Percentiles rank a stretch among this genome's conserved stretches.
Evolutionary conservation across 2,329 filamentous ascomycete species (phyloP).

Genomic region (Colletotrichum gigasporum): DNA sequence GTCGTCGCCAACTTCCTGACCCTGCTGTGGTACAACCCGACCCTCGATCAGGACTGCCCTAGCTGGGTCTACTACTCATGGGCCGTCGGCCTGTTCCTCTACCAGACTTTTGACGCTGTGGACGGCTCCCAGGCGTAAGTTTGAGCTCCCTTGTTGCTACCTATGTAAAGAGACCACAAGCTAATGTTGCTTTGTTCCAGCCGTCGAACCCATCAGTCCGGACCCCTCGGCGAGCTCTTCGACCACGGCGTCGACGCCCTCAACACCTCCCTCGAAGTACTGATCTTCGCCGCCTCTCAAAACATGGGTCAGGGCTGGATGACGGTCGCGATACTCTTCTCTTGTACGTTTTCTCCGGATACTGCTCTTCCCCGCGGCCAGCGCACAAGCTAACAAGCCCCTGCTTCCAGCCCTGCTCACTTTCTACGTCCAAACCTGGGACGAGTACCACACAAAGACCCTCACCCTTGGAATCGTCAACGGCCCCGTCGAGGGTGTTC

Average conservation of each 20-base stretch:
- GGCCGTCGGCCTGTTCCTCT: constrained; percentile 89
- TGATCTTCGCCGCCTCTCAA: constrained; percentile 91
- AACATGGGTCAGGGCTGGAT: constrained; percentile 94
- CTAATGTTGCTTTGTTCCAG: constrained; percentile 49
- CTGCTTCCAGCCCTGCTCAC: constrained; percentile 75
- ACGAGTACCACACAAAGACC: constrained; percentile 98
- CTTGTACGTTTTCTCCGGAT: constrained; percentile 66
- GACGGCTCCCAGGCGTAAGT: constrained; percentile 92
- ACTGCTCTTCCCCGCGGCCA: background rate
- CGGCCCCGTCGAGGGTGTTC: constrained; percentile 92
- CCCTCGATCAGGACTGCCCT: constrained; percentile 91
- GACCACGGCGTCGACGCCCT: constrained; percentile 97
- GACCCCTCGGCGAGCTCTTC: constrained; percentile 94
- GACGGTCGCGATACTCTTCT: constrained; percentile 85
- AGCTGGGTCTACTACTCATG: constrained; percentile 95
- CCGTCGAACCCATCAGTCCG: constrained; percentile 89
- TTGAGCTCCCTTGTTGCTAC: background rate
- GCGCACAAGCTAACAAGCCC: constrained; percentile 29
- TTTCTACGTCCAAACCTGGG: constrained; percentile 99
- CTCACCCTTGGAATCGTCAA: constrained; percentile 92
- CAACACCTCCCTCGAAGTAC: constrained; percentile 92
- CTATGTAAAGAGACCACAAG: background rate
- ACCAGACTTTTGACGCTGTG: constrained; percentile 98
- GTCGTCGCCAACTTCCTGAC: constrained; percentile 90
- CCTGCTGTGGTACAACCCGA: constrained; percentile 95